Conservation (phyloP, 169 alveolate genomes). For the Plasmodium reichenowi region DNA sequence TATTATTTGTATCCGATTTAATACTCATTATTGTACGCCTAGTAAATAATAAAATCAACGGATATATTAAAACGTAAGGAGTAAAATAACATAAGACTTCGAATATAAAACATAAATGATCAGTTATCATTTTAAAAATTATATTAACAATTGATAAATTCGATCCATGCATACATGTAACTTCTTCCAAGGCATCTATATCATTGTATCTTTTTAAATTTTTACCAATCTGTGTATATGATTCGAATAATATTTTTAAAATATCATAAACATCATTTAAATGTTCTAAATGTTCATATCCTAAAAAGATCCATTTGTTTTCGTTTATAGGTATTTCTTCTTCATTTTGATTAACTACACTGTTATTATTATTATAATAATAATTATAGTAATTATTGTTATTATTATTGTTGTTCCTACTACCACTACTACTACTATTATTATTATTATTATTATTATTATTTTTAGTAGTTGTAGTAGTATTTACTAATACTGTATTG, state of each 20-base stretch:
- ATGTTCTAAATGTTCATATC: slow-evolving; percentile 48
- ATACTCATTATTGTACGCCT: background rate
- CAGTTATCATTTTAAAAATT: slow-evolving; percentile 49
- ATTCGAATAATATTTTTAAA: slow-evolving; percentile 51
- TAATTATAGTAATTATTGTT: background rate
- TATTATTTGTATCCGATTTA: background rate
- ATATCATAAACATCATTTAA: slow-evolving; percentile 50
- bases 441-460: background rate
- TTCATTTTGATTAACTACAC: slow-evolving; percentile 1
- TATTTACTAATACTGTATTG: too few relatives aligned
- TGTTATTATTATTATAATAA: background rate
- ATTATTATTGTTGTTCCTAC: background rate
- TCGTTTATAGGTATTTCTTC: slow-evolving; percentile 2
- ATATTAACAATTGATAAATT: slow-evolving; percentile 50
- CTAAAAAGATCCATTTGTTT: slow-evolving; percentile 60
- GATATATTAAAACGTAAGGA: slow-evolving; percentile 59
- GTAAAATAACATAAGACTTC: slow-evolving; percentile 76
- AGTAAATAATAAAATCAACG: slow-evolving; percentile 46
- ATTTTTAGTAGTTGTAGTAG: background rate
- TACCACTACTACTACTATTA: too few relatives aligned
- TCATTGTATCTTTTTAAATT: slow-evolving; percentile 38
- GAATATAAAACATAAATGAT: slow-evolving; percentile 63
- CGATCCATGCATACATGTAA: slow-evolving; percentile 34
- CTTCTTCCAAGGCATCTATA: slow-evolving; percentile 46
- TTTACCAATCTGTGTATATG: slow-evolving; percentile 44